Evolutionary conservation across 2,329 filamentous ascomycete species (phyloP), one percentile per base, ranked within the genome.

Genomic region (Epichloe sp.): DNA sequence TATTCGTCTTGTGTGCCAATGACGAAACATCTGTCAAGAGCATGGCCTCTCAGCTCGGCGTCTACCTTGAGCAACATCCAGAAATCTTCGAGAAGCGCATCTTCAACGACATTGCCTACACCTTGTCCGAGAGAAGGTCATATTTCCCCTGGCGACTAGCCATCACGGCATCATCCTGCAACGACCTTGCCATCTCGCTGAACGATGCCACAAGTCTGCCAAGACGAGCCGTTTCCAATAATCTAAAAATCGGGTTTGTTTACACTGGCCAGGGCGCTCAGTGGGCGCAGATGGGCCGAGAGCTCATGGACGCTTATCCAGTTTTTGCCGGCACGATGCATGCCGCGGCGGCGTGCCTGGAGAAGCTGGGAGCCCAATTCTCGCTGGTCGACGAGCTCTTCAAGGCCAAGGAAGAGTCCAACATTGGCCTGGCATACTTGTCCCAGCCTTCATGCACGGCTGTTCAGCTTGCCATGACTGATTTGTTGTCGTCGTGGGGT

Each of bases 101-200:
- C 7, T 68, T 75, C 55, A 62, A 65, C 12, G 69, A 76, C 53
- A 58, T 76, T 26, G 71, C 73, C 4, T 76, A 76, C 54, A 77
- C 74, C 0, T 60, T 76, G 2, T 67, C 70, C 10, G 66, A 73
- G 56, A 65, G 72, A 14, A 63, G 73, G 35, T 70, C 72, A 1
- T 62, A 69, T 19, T 60, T 74, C 15, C 66, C 67, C 40, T 74
- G 68, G 65, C 64, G 71, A 17, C 64, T 70, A 2, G 70, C 72
- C 3, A 63, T 76, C 10, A 62, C 70, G 0, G 71, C 70, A 0
- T 60, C 63, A 4, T 68, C 68, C 44, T 73, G 67, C 0, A 70
- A 71, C 48, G 70, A 74, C 52, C 60, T 76, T 3, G 68, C 72
- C 31, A 65, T 70, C 42, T 62, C 65, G 3, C 65, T 76, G 38